These are phyloP conservation scores for Aegilops bicornis DNA, from an alignment of 176 grass and related monocot species.

Conservation along the genomic window DNA sequence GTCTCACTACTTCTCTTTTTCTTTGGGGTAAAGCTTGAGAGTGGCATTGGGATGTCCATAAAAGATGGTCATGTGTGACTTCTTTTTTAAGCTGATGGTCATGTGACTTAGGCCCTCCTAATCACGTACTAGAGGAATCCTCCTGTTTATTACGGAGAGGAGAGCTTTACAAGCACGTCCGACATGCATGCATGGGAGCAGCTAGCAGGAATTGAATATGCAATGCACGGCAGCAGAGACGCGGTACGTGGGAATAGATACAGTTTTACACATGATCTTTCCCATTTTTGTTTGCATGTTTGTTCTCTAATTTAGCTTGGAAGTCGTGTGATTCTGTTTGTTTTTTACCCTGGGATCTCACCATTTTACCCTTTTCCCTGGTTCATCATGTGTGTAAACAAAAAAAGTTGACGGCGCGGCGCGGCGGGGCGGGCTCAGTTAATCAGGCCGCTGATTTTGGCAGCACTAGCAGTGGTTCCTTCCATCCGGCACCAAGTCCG, in stretches of 20 bases:
- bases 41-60: not conserved
- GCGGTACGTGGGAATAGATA: too few relatives aligned
- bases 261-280: too few relatives aligned
- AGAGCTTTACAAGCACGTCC: not conserved
- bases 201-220: not conserved
- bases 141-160: too few relatives aligned
- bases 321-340: not conserved
- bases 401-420: too few relatives aligned
- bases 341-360: not conserved
- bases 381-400: too few relatives aligned
- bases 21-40: not conserved
- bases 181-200: not conserved
- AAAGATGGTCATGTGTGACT: not conserved
- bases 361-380: too few relatives aligned
- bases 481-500: not conserved
- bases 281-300: not conserved
- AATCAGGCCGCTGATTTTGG: constrained; percentile 15
- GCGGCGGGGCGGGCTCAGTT: not conserved
- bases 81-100: not conserved
- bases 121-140: too few relatives aligned
- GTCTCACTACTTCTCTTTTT: not conserved
- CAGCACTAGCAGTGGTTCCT: not conserved
- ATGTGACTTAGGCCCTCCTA: not conserved
- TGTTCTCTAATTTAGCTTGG: not conserved
- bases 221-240: not conserved